A percentile compares a stretch with the other conserved stretches of the same genome.
Evolutionary conservation across 805 yeast species (phyloP).

Genomic region (Schizosaccharomyces cryophilus): DNA sequence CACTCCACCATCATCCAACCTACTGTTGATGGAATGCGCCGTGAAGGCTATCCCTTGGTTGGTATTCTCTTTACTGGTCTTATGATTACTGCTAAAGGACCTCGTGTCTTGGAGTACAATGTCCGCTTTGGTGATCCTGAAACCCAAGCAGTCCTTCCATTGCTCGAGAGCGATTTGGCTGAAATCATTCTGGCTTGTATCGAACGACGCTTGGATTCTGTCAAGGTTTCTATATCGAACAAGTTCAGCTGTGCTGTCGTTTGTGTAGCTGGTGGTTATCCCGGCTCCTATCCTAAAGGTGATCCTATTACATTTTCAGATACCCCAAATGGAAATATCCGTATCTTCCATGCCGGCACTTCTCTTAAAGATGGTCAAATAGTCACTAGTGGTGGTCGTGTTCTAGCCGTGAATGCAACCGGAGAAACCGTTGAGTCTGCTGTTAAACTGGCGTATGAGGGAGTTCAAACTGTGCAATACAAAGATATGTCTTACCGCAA

Average conservation of each 20-base stretch:
- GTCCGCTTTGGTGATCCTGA: constrained; percentile 99
- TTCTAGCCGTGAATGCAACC: constrained; percentile 76
- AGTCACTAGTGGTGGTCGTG: constrained; percentile 88
- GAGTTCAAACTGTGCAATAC: constrained; percentile 55
- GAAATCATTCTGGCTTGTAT: constrained; percentile 82
- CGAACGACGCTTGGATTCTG: constrained; percentile 78
- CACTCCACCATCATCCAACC: constrained; percentile 62
- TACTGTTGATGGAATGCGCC: constrained; percentile 86
- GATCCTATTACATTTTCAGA: constrained; percentile 44
- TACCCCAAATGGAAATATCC: constrained; percentile 23
- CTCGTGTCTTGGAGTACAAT: constrained; percentile 87
- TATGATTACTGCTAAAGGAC: constrained; percentile 69
- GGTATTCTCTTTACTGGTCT: constrained; percentile 91
- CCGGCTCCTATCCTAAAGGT: constrained; percentile 65
- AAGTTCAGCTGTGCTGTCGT: constrained; percentile 78
- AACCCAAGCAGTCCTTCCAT: constrained; percentile 85
- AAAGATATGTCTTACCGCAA: constrained; percentile 57
- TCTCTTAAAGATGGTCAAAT: constrained; percentile 28
- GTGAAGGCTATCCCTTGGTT: constrained; percentile 81
- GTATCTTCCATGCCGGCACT: constrained; percentile 95
- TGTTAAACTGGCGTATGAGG: constrained; percentile 63
- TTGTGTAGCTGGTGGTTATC: constrained; percentile 92
- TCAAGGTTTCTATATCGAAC: constrained; percentile 25
- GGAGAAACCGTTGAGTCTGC: constrained; percentile 56
- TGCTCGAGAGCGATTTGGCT: constrained; percentile 77